Base-by-base conservation (phyloP, 2,329 filamentous ascomycete species). In the Colletotrichum gloeosporioides region DNA sequence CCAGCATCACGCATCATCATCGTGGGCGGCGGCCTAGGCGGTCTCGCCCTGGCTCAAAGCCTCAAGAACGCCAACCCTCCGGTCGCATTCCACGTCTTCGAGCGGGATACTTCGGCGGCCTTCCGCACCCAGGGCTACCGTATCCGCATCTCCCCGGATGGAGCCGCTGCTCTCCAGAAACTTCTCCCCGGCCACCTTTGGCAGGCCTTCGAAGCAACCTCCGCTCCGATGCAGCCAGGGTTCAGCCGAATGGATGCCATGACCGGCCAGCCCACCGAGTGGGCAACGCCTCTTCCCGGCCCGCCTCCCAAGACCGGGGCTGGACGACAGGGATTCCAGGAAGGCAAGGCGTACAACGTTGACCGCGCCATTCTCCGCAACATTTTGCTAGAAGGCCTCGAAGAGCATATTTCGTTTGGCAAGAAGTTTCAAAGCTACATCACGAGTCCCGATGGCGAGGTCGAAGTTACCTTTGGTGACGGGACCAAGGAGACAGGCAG, bases 71-170 rank as follows among this genome's bases (percentile, higher is more conserved):
- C 59, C 27, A 34, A 3, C 10, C 59, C 29, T 31, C 59, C 59
- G 12, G 34, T 62, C 59, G 29, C 29, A 5, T 92, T 90, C 81
- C 84, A 81, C 49, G 88, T 93, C 59, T 92, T 89, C 79, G 91
- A 93, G 82, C 89, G 89, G 57, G 89, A 91, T 76, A 78, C 81
- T 1, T 87, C 87, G 1, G 84, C 88, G 61, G 75, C 79, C 2
- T 92, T 91, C 79, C 91, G 92, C 65, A 91, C 89, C 0, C 92
- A 93, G 80, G 92, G 92, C 0, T 93, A 93, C 82, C 84, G 91
- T 3, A 85, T 93, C 7, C 89, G 92, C 13, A 86, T 93, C 4
- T 92, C 90, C 0, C 69, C 82, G 1, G 87, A 91, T 16, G 71
- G 65, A 6, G 63, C 12, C n/a, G 32, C 31, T 13, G 62, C 71